Evolutionary conservation across 208 protist species (phyloP), one percentile per base, ranked within the genome.

Genomic region (Leishmania turanica): DNA sequence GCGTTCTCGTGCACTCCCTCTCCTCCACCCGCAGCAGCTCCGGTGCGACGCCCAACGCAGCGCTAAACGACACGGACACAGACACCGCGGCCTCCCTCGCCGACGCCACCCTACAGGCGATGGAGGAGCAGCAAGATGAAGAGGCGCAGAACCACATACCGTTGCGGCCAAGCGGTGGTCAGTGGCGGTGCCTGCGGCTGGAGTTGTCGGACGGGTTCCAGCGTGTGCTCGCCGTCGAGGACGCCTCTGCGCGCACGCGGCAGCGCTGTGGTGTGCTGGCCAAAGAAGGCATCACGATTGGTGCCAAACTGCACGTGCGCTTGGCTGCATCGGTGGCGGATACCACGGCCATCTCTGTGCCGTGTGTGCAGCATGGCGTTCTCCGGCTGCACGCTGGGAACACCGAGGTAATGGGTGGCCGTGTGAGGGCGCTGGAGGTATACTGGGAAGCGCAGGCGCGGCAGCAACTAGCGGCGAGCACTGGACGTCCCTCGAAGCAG

Each of bases 171-270:
- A 90, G 72, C 78, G 82, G 84, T 37, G 86, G 85, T 1, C 87
- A 84, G 56, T 88, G 86, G 87, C 89, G 91, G 1, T 85, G 83
- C 53, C 84, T 95, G 8, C 80, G 77, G 24, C 70, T 96, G 2
- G 82, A 86, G 40, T 75, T 96, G 17, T 91, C 91, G 0, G 91
- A 95, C 70, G 93, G 93, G n/a, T 95, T 92, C 56, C 89, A 88
- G n/a, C 90, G 91, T 42, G 62, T 93, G 3, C 70, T 94, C 51
- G 93, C 91, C 4, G 64, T 96, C 5, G 91, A 95, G 77, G 87
- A 91, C 58, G 72, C 64, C 65, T 75, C 73, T 24, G 65, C 62
- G 21, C 45, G 76, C 24, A 60, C 77, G 34, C 82, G 70, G 6
- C 82, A 84, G 71, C 76, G n/a, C n/a, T 73, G 66, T 53, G 75